Percentiles rank a stretch among this genome's conserved stretches.
These are phyloP conservation scores for Neobulgaria alba DNA, from an alignment of 2,329 filamentous ascomycete genomes.

Conservation along the genomic window DNA sequence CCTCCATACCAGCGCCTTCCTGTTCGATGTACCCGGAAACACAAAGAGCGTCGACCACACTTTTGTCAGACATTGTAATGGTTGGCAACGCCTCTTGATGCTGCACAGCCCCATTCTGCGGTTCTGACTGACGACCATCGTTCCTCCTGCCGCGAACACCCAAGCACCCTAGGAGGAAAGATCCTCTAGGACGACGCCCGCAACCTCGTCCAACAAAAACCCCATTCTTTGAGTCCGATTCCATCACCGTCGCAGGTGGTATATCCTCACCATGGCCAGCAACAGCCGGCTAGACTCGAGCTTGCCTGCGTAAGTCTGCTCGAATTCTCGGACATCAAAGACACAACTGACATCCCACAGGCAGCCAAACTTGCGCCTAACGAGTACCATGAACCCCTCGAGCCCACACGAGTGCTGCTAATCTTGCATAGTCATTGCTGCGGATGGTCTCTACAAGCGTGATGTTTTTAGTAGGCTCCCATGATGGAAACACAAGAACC, in stretches of 20 bases:
- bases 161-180: neutral
- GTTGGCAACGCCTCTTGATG: slow-evolving; percentile 14
- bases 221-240: slow-evolving; percentile 25
- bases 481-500: slow-evolving; percentile 2
- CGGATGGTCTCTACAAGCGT: slow-evolving; percentile 96
- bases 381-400: slow-evolving; percentile 54
- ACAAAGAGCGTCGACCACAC: slow-evolving; percentile 8
- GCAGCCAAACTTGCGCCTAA: slow-evolving; percentile 83
- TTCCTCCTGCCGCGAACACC: slow-evolving; percentile 4
- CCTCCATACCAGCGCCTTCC: slow-evolving; percentile 4
- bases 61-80: slow-evolving; percentile 13
- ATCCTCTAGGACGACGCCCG: too few species aligned
- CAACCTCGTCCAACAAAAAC: too few species aligned
- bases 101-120: slow-evolving; percentile 21
- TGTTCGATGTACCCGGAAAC: slow-evolving; percentile 10
- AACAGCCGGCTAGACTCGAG: slow-evolving; percentile 47
- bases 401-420: slow-evolving; percentile 26
- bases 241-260: slow-evolving; percentile 23
- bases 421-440: slow-evolving; percentile 75
- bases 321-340: slow-evolving; percentile 9
- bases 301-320: slow-evolving; percentile 50
- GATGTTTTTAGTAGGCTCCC: slow-evolving; percentile 87
- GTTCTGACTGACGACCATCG: slow-evolving; percentile 15
- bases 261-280: slow-evolving; percentile 35
- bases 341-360: slow-evolving; percentile 34